Base-by-base conservation (phyloP, 176 grass and related monocot species). In the Cocos nucifera region DNA sequence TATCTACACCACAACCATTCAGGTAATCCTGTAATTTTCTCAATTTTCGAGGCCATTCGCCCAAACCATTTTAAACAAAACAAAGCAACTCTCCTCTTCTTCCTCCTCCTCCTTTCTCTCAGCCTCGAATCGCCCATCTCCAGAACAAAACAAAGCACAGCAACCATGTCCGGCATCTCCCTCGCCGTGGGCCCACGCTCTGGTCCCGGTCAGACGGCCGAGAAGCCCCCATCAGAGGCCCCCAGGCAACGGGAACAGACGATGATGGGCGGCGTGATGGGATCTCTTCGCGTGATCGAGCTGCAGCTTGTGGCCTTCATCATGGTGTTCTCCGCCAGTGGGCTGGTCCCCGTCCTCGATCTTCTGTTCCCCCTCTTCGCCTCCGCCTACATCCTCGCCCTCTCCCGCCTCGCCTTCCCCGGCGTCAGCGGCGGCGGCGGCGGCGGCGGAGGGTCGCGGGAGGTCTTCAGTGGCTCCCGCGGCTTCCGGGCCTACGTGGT, bases 281-380 rank as follows among this genome's bases (percentile, higher is more conserved):
- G 87, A 0, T 97, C 87, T 10, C 70, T 97, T 19, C 80, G 92
- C 22, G 81, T 97, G 27, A 91, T 97, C 76, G 92, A 97, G 84
- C 72, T 97, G 17, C 92, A 97, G 67, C 81, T 97, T 6, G 87
- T 97, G 9, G 84, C 84, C 69, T 97, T 97, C 78, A 90, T 97
- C 84, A 80, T 97, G 92, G 92, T 97, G 18, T 97, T 97, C 92
- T 97, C 87, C 0, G 84, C 73, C 3, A 91, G 83, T 52, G 87
- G 92, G 12, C 79, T 91, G 22, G 92, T 97, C 51, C 87, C 92
- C 35, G 10, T 44, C 35, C 35, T 44, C 35, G 35, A 44, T 44
- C 8, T 44, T 1, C 5, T 44, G 10, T 44, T 44, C 35, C 35
- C 35, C 9, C 0, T 14, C 10, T 44, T 44, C 35, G 35, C 35